These are phyloP conservation scores for Bipolaris gigantea DNA, from an alignment of 2,329 filamentous ascomycete species.

Conservation along the genomic window DNA sequence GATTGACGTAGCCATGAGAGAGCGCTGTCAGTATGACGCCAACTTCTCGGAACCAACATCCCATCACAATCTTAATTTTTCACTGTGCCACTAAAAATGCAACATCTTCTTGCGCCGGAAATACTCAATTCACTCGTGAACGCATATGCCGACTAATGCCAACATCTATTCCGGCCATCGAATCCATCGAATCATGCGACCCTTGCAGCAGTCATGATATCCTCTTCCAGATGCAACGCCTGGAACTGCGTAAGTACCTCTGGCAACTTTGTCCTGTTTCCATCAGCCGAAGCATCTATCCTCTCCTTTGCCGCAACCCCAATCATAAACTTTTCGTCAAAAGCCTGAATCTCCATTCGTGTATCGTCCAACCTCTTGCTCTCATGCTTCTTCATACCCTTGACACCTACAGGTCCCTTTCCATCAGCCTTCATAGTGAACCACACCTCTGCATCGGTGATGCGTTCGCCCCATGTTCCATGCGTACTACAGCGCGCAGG, in stretches of 20 bases:
- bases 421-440: constrained; percentile 46
- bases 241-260: constrained; percentile 47
- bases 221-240: constrained; percentile 52
- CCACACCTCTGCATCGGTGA: constrained; percentile 55
- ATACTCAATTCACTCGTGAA: not conserved
- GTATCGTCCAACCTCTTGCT: constrained; percentile 52
- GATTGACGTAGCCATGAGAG: not conserved
- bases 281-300: constrained; percentile 1
- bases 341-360: constrained; percentile 60
- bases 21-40: too few relatives aligned
- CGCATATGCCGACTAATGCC: not conserved
- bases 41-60: too few relatives aligned
- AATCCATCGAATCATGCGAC: not conserved
- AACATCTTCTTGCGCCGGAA: not conserved
- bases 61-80: too few relatives aligned
- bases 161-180: too few relatives aligned
- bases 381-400: constrained; percentile 8
- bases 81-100: too few relatives aligned
- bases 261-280: constrained; percentile 37
- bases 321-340: constrained; percentile 62
- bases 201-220: constrained; percentile 40
- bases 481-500: constrained; percentile 48
- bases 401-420: constrained; percentile 7
- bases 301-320: constrained; percentile 54
- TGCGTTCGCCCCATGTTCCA: constrained; percentile 51